Conservation (phyloP, 1,284 basidiomycete species). For the Entoloma clypeatum region DNA sequence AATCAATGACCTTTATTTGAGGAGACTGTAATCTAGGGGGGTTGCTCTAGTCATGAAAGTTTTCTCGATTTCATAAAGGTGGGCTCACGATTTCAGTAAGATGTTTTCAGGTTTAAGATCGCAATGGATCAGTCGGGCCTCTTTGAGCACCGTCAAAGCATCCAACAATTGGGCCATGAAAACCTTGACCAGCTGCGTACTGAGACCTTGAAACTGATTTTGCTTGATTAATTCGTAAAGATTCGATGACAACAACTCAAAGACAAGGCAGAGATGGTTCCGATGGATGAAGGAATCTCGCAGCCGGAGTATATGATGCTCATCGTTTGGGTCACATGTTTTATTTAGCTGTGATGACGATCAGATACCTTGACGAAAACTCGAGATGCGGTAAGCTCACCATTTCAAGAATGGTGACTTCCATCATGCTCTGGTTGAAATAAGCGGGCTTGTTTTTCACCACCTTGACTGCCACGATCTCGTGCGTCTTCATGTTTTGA, state of each 20-base stretch:
- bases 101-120: conserved; percentile 99
- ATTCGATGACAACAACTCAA: conserved; percentile 96
- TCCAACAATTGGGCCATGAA: conserved; percentile 97
- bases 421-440: conserved; percentile 99
- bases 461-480: conserved; percentile 98
- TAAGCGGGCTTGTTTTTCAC: conserved; percentile 99
- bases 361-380: conserved; percentile 9
- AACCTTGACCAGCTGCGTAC: conserved; percentile 95
- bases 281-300: conserved; percentile 97
- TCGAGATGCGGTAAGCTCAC: conserved; percentile 49
- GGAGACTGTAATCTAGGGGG: conserved; percentile 84
- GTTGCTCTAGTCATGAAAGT: conserved; percentile 1
- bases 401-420: conserved; percentile 95
- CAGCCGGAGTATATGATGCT: conserved; percentile 95
- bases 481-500: conserved; percentile 98
- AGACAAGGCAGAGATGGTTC: conserved; percentile 95
- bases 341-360: conserved; percentile 73
- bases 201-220: conserved; percentile 97
- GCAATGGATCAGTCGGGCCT: conserved; percentile 95
- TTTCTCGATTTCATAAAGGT: conserved; percentile 2
- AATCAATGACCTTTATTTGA: conserved; percentile 99
- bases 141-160: conserved; percentile 88
- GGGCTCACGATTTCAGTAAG: conserved; percentile 81
- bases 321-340: conserved; percentile 88
- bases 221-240: conserved; percentile 99